Base-by-base conservation (phyloP, 1,139 yeast species). In the Debaryomyces nepalensis region DNA sequence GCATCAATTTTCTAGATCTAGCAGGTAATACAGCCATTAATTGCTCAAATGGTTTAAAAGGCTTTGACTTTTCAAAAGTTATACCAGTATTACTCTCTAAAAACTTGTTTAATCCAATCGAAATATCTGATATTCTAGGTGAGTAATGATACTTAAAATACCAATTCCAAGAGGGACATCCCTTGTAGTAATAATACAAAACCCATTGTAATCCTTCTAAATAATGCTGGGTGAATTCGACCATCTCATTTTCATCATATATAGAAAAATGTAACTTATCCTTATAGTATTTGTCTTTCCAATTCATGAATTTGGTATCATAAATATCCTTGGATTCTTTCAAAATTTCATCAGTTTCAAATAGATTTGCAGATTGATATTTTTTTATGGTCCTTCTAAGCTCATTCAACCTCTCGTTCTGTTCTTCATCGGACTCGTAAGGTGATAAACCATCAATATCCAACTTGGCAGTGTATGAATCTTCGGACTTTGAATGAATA, bases 11-110 rank as follows among this genome's bases (percentile, higher is more conserved):
- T 46, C 80, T 81, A 5, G 98, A 90, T 70, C 97, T 82, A 18
- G 93, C 96, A 1, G 99, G 99, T 51, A 95, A 73, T 20, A 95
- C 99, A 10, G 97, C 96, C 99, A 95, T 93, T 55, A 95, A 77
- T 68, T 95, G 99, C 61, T 93, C 95, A 64, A 89, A 93, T 7
- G 99, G 99, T 46, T 75, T 81, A 68, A 93, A 90, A 0, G 99
- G 99, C 9, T 64, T 60, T 4, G 96, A 91, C 52, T 75, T 64
- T 14, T 84, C 81, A 57, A 91, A 91, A 23, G 71, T 63, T 45
- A 88, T 75, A n/a, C 59, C 60, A 26, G 63, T 63, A n/a, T 57
- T 55, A 5, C 58, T 51, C n/a, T 62, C 61, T 35, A 72, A 55
- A 44, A 75, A 66, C 41, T 76, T 79, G 34, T 79, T 75, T 41